Base-by-base conservation (phyloP, 75 land plant genomes). In the Azolla pinnata region DNA sequence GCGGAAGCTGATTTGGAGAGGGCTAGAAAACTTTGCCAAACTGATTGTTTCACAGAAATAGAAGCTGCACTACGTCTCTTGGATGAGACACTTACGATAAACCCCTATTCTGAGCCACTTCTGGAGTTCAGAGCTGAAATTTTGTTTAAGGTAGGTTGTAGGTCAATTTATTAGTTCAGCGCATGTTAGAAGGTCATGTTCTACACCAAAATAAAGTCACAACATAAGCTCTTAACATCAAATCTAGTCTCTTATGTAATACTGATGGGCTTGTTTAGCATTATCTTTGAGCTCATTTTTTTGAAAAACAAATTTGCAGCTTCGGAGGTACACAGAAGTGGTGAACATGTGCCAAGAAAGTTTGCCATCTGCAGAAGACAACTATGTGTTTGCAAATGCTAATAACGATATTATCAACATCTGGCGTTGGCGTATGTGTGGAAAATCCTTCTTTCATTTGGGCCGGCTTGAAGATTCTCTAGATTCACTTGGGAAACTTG, bases 81-180 rank as follows among this genome's bases (percentile, higher is more conserved):
- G 32, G 67, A 67, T 62, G 88, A 86, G 62, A 96, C 88, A 45
- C 59, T 88, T 47, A 42, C 48, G 25, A 69, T 78, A 40, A 77
- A 91, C 57, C 67, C 79, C 1, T 65, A 70, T 44, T 89, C 96
- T 29, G 99, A 95, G 57, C 70, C 58, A 26, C 61, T 86, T 60
- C 63, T 86, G 16, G 78, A 83, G 71, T 63, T 83, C 75, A 95
- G 89, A 73, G 91, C 81, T n/a, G n/a, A n/a, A n/a, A n/a, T n/a
- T n/a, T n/a, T n/a, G n/a, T n/a, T n/a, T n/a, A n/a, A n/a, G n/a
- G n/a, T n/a, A n/a, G n/a, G n/a, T n/a, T n/a, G n/a, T n/a, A n/a
- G n/a, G n/a, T n/a, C n/a, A n/a, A n/a, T n/a, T n/a, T n/a, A n/a
- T n/a, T n/a, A n/a, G n/a, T n/a, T n/a, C n/a, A n/a, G n/a, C n/a